Conservation (phyloP, 768 basidiomycete genomes). For the Trametes cubensis region DNA sequence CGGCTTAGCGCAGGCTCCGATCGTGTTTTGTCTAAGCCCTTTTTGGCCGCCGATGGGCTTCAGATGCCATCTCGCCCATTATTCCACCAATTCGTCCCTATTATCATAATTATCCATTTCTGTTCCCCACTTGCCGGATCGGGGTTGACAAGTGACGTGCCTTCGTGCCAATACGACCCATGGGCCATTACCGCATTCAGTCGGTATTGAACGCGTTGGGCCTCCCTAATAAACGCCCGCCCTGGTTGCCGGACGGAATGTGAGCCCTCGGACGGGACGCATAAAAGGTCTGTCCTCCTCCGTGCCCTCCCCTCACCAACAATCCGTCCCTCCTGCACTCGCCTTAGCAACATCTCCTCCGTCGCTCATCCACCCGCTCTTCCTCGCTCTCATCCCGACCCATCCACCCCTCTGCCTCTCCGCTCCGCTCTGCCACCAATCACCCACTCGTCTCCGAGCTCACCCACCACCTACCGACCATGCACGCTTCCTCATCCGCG, state of each 20-base stretch:
- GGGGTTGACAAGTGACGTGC: conserved; percentile 14
- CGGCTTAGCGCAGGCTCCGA: conserved; percentile 16
- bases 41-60: conserved; percentile 7
- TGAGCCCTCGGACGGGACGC: conserved; percentile 9
- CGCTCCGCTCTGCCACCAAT: background rate
- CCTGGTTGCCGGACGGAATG: conserved; percentile 20
- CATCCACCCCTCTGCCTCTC: background rate
- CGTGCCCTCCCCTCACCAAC: conserved; percentile 22
- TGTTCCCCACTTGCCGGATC: conserved; percentile 6
- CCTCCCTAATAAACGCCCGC: conserved; percentile 3
- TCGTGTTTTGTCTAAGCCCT: conserved; percentile 15
- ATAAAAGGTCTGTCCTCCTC: conserved; percentile 24
- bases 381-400: conserved; percentile 16
- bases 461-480: conserved; percentile 16
- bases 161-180: conserved; percentile 5
- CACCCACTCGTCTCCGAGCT: conserved; percentile 12
- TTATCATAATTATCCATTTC: conserved; percentile 1
- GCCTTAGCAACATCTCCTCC: conserved; percentile 13
- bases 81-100: conserved; percentile 6
- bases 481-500: conserved; percentile 20
- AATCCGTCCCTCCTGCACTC: conserved; percentile 16
- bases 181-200: conserved; percentile 12
- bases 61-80: conserved; percentile 11
- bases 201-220: conserved; percentile 1
- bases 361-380: conserved; percentile 9